A percentile compares a stretch with the other conserved stretches of the same genome.
Evolutionary conservation across 768 basidiomycete genomes (phyloP).

Genomic region (Tylopilus balloui): DNA sequence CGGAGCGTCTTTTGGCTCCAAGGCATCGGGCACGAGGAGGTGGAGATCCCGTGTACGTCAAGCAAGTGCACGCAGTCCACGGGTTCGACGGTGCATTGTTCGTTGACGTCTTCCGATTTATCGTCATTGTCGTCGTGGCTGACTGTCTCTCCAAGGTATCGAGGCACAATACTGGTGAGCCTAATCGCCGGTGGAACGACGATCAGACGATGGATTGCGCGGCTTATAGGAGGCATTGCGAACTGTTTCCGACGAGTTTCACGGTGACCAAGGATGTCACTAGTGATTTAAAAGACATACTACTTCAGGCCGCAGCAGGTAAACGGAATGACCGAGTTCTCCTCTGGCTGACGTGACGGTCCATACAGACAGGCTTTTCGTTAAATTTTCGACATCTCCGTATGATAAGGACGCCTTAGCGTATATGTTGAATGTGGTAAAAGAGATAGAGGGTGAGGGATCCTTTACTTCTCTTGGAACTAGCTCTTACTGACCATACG

Average conservation of each 20-base stretch:
- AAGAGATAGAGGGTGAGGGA: slow-evolving; percentile 24
- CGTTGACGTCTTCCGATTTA: slow-evolving; percentile 1
- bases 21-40: slow-evolving; percentile 17
- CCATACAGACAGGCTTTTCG: slow-evolving; percentile 25
- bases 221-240: slow-evolving; percentile 27
- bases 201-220: not conserved
- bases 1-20: slow-evolving; percentile 30
- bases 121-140: not conserved
- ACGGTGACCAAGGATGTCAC: slow-evolving; percentile 17
- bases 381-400: slow-evolving; percentile 32
- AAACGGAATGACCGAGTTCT: not conserved
- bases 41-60: slow-evolving; percentile 22
- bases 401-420: slow-evolving; percentile 19
- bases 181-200: no score
- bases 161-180: slow-evolving; percentile 30
- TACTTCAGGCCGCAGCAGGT: slow-evolving; percentile 32
- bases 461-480: not conserved
- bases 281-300: slow-evolving; percentile 17
- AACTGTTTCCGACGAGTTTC: slow-evolving; percentile 27
- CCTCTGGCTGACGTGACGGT: not conserved
- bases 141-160: slow-evolving; percentile 18
- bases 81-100: slow-evolving; percentile 22
- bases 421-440: slow-evolving; percentile 28
- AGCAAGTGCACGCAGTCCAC: slow-evolving; percentile 8
- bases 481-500: not conserved